Evolutionary conservation across 441 rosid species (phyloP), one percentile per base, ranked within the genome.

Genomic region (Pelargonium australe): DNA sequence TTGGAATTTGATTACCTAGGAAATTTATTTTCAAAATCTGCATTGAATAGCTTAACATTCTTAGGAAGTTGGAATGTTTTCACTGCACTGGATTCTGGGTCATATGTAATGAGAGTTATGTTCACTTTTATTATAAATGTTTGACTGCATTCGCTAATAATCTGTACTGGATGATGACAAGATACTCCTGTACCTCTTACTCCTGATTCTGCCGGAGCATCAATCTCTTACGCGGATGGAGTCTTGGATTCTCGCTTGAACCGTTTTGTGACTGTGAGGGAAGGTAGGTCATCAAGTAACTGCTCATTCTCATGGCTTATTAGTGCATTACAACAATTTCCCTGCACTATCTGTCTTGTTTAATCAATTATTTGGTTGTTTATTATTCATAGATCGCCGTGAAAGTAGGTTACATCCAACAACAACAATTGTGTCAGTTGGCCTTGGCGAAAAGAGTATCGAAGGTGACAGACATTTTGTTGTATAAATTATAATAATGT

Each of bases 161-260:
- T 65, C 7, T 34, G 40, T 64, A 2, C 2, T 68, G 44, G 64
- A 51, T 68, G 55, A 41, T 57, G 0, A 44, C 45, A 75, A 85
- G 90, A 75, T 85, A 67, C 89, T 70, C 94, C 91, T n/a, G 76
- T 68, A 28, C 89, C 97, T 19, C 79, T 94, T 66, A 89, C 97
- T 12, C 92, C 89, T 0, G 94, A 94, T 78, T 86, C 84, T 72
- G 95, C 92, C 20, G 81, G 78, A 23, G 86, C 90, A 5, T 73
- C 76, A 64, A 84, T 86, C 12, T 79, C 88, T 78, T 91, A 82
- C 78, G 97, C 96, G 28, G 99, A 91, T 76, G 99, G 97, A 67
- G 85, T 91, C 31, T 87, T 88, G 78, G 95, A 94, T 75, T n/a
- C 77, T 14, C 85, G 85, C 43, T 81, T 91, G 76, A 73, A 78